Base-by-base conservation (phyloP, 1,284 basidiomycete species). In the Tremellales sp. region DNA sequence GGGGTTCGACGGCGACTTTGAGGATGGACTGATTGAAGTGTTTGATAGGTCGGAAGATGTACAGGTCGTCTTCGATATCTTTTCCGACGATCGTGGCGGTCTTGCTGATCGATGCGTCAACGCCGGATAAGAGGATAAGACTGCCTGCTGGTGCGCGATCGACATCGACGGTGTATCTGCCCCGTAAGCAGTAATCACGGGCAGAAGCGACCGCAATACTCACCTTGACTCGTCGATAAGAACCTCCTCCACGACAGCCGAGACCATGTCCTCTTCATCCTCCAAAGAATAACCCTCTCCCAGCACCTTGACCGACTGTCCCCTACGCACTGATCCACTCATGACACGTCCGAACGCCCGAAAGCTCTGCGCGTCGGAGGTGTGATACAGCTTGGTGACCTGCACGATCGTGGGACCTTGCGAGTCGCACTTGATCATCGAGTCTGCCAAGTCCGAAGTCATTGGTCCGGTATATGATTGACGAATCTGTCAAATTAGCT, bases 1-100 rank as follows among this genome's bases (percentile, higher is more conserved):
- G 91, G 10, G 96, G 96, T 76, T 99, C 96, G 47, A 99, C 96
- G 22, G 96, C 92, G 58, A 99, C 86, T 75, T 98, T 98, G 59
- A 99, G 82, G n/a, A 98, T 91, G 0, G 93, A 90, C 70, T 94
- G 85, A 1, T 96, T 97, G 77, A 97, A 86, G 73, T 98, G 94
- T 62, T 88, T 88, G 74, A 98, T 84, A 2, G 96, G 93, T 26
- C 83, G 81, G 83, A 97, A 96, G 69, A 97, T 96, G 76, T 94
- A 81, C 10, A 96, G 79, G 62, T 96, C 89, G 13, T 78, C 76
- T 45, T 88, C 82, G 52, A 87, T 79, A 54, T 85, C 80, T 36
- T 78, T 72, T 17, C 82, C 80, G 7, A 89, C 84, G 43, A 98
- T 77, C 0, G 96, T 98, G 1, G 92, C 96, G 1, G 89, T 91